Base-by-base conservation (phyloP, 163 green algal species). In the Botryococcus braunii region DNA sequence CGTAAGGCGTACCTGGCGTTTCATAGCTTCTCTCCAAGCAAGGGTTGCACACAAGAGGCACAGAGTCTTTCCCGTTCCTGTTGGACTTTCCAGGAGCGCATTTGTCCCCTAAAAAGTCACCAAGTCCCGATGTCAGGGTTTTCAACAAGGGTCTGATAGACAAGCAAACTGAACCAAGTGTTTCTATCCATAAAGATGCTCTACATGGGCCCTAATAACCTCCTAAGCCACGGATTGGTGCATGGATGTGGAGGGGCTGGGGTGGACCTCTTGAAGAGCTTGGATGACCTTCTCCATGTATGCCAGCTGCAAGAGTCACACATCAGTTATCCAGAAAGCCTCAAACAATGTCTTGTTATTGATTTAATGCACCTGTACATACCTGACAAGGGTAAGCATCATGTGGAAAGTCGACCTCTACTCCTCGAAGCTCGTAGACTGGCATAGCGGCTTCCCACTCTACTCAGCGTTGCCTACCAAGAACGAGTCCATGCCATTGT, bases 41-140 rank as follows among this genome's bases (percentile, higher is more conserved):
- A 98, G 76, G 0, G 88, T 87, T 21, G 93, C 89, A 77, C 93
- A 98, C 59, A 98, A 86, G 77, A 98, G 84, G 80, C 92, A 98
- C 37, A 98, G 82, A 29, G 93, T 98, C 78, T 98, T 98, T 41
- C 93, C 93, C 0, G 90, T 96, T 41, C 90, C 90, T 0, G 90
- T 96, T 38, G 90, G 90, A 67, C 82, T 90, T 77, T 96, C 90
- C 68, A 96, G 77, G 71, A 96, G 75, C 11, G 87, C 90, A 65
- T 96, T 93, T 36, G 84, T 81, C 11, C 76, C 79, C 88, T 93
- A 73, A n/a, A n/a, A n/a, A n/a, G n/a, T n/a, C 52, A 83, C 3
- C 47, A 27, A 3, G 11, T 31, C 5, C n/a, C 9, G 17, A 66
- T 50, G 35, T 66, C 57, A 64, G 2, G 4, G 46, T 27, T 55